These are phyloP conservation scores for Raphanus sativus DNA, from an alignment of 345 rosid genomes.

Conservation along the genomic window DNA sequence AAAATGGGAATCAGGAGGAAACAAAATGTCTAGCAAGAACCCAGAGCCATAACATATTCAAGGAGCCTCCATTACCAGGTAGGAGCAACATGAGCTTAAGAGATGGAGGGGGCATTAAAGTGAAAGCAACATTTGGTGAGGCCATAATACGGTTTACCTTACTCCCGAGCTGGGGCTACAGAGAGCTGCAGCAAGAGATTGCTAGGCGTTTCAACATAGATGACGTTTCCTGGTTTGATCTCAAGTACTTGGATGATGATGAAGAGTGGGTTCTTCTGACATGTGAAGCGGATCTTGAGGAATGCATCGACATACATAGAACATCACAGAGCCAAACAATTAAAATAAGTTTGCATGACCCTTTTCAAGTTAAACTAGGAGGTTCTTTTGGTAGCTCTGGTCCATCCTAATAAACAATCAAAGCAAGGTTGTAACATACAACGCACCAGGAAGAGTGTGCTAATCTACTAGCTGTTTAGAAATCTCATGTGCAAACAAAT, in stretches of 20 bases:
- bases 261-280: constrained; percentile 72
- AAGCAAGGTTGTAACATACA: not conserved
- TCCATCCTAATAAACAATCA: constrained; percentile 26
- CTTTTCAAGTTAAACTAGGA: constrained; percentile 38
- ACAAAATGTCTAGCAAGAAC: constrained; percentile 32
- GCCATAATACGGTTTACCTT: constrained; percentile 64
- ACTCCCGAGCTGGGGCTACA: constrained; percentile 51
- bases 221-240: constrained; percentile 44
- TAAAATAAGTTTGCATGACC: constrained; percentile 54
- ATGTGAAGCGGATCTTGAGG: constrained; percentile 79
- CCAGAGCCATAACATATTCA: not conserved
- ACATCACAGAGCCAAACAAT: constrained; percentile 50
- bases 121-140: constrained; percentile 67
- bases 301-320: constrained; percentile 69
- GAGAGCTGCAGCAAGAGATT: constrained; percentile 58
- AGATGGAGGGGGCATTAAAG: constrained; percentile 39
- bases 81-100: constrained; percentile 18
- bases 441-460: not conserved
- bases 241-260: constrained; percentile 73
- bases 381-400: constrained; percentile 35
- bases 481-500: not conserved
- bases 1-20: constrained; percentile 32
- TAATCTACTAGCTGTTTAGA: not conserved
- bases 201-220: constrained; percentile 53
- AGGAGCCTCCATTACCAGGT: constrained; percentile 25